Percentiles rank a stretch among this genome's conserved stretches.
phyloP scores from a whole-genome alignment of 2,329 filamentous ascomycete species.

The Pyricularia sp. region DNA sequence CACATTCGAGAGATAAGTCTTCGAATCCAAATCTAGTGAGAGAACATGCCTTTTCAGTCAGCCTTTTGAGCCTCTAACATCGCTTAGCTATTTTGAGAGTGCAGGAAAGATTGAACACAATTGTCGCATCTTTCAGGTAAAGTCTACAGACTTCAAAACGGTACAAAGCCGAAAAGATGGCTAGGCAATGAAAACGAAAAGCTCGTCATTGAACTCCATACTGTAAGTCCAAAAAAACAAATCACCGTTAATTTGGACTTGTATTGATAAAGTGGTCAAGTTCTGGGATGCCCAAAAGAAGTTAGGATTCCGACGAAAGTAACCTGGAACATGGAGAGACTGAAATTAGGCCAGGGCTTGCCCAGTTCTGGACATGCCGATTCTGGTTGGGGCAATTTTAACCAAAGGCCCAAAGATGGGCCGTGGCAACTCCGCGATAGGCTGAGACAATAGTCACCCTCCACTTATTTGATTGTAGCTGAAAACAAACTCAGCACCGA shows the following conservation, averaged over 20 bases:
- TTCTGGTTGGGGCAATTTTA: background rate
- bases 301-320: background rate
- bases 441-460: background rate
- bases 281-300: background rate
- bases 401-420: background rate
- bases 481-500: background rate
- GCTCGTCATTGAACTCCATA: too few species aligned
- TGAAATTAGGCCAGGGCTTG: background rate
- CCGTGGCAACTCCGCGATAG: background rate
- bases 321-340: background rate
- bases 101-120: background rate
- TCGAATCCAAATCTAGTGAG: background rate
- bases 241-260: background rate
- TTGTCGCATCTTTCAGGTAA: background rate
- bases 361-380: background rate
- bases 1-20: background rate
- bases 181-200: background rate
- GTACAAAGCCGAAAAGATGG: background rate
- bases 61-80: background rate
- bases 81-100: background rate
- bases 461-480: background rate
- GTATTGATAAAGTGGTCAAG: background rate
- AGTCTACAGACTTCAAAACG: background rate
- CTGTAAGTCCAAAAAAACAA: background rate
- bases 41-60: background rate